phyloP scores from a whole-genome alignment of 352 stramenopile species.

The Pythium sp. region DNA sequence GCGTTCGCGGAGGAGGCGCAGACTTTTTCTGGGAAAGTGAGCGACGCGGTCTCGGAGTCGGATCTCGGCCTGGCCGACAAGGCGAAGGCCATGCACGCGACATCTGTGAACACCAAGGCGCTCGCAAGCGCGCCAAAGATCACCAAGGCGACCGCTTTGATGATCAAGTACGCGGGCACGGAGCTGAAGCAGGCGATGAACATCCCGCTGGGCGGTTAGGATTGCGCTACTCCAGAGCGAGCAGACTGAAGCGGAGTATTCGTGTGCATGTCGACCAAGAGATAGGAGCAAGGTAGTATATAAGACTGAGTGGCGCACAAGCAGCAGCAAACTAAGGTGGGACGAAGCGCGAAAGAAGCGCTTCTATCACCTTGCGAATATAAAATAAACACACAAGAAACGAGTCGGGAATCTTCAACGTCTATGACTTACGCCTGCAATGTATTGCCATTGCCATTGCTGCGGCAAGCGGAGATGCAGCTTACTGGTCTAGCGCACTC shows the following conservation, averaged over 20 bases:
- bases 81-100: slow-evolving; percentile 22
- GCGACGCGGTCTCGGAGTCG: slow-evolving; percentile 37
- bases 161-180: slow-evolving; percentile 48
- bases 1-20: slow-evolving; percentile 41
- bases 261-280: not conserved
- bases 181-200: slow-evolving; percentile 40
- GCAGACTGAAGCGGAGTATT: not conserved
- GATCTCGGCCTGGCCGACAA: slow-evolving; percentile 39
- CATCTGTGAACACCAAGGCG: slow-evolving; percentile 40
- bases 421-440: no score
- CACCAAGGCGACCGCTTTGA: slow-evolving; percentile 36
- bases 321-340: not conserved
- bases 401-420: no score
- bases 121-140: slow-evolving; percentile 50
- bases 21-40: slow-evolving; percentile 37
- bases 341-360: not conserved
- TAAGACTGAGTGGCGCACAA: not conserved
- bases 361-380: not conserved
- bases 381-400: not conserved
- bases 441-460: no score
- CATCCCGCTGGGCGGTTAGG: slow-evolving; percentile 36
- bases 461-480: no score
- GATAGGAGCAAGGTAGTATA: not conserved
- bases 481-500: no score
- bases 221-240: no score